Evolutionary conservation across 2,329 filamentous ascomycete species (phyloP).

Genomic region (Sporothrix pallida): DNA sequence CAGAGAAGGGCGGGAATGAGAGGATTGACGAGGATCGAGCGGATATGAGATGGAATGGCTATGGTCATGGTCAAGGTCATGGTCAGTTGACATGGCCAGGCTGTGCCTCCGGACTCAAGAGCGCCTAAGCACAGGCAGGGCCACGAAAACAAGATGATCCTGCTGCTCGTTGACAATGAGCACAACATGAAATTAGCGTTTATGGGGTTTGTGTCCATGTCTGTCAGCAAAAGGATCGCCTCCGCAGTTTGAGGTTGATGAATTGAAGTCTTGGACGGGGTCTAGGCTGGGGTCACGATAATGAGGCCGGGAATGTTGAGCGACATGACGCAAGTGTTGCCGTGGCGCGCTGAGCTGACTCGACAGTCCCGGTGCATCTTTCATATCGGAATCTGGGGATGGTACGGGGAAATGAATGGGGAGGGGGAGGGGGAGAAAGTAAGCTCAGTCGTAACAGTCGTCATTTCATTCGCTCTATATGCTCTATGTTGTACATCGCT

Average conservation of each 20-base stretch:
- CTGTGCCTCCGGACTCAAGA: background rate
- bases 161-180: background rate
- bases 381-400: background rate
- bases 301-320: background rate
- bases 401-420: background rate
- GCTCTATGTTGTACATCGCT: background rate
- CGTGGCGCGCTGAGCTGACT: background rate
- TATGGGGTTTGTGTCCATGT: background rate
- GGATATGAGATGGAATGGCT: background rate
- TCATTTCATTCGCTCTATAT: conserved; percentile 12
- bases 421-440: background rate
- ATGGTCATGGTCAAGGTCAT: background rate
- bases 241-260: conserved; percentile 11
- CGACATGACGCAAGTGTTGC: background rate
- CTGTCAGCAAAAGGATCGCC: background rate
- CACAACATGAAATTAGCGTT: background rate
- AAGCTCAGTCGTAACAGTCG: background rate
- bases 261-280: background rate
- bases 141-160: conserved; percentile 6
- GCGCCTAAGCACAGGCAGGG: background rate
- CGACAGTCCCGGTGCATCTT: background rate
- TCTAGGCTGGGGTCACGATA: background rate
- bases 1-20: conserved; percentile 10
- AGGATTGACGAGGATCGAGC: background rate
- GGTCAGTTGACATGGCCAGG: too few relatives aligned